A percentile compares a stretch with the other conserved stretches of the same genome.
These are phyloP conservation scores for Graphiopsis chlorocephala DNA, from an alignment of 2,329 filamentous ascomycete genomes.

Conservation along the genomic window DNA sequence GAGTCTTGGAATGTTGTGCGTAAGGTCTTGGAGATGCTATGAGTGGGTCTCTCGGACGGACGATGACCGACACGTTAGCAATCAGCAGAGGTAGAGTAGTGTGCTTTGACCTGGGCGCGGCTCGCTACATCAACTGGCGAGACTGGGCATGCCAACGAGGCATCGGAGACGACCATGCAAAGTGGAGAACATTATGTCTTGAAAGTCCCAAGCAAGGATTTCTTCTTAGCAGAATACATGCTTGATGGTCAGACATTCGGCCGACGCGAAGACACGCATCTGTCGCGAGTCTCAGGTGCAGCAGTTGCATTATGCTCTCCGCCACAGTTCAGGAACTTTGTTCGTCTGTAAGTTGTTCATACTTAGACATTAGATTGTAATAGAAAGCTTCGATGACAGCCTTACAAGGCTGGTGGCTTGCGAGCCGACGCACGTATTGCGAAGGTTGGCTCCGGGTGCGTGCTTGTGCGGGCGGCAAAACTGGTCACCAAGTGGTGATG, in stretches of 20 bases:
- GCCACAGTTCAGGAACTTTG: not conserved
- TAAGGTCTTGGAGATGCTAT: not conserved
- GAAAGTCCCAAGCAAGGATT: not conserved
- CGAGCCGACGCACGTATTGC: not conserved
- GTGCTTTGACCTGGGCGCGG: not conserved
- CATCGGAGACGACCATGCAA: not conserved
- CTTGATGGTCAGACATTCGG: not conserved
- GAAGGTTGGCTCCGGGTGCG: not conserved
- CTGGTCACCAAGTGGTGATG: not conserved
- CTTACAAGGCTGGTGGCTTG: not conserved
- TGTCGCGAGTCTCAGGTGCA: not conserved
- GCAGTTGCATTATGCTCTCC: not conserved
- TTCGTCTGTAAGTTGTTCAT: not conserved
- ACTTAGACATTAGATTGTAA: not conserved
- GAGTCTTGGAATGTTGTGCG: not conserved
- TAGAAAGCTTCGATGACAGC: not conserved
- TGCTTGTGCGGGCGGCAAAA: not conserved
- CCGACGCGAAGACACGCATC: not conserved
- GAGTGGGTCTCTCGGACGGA: not conserved
- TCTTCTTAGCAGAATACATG: not conserved
- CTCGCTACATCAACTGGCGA: not conserved
- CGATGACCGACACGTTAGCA: not conserved
- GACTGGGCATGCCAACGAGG: not conserved
- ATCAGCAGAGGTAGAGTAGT: not conserved
- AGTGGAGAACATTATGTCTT: not conserved